Evolutionary conservation across 139 green algal genomes (phyloP).

Genomic region (Micromonas pusilla): DNA sequence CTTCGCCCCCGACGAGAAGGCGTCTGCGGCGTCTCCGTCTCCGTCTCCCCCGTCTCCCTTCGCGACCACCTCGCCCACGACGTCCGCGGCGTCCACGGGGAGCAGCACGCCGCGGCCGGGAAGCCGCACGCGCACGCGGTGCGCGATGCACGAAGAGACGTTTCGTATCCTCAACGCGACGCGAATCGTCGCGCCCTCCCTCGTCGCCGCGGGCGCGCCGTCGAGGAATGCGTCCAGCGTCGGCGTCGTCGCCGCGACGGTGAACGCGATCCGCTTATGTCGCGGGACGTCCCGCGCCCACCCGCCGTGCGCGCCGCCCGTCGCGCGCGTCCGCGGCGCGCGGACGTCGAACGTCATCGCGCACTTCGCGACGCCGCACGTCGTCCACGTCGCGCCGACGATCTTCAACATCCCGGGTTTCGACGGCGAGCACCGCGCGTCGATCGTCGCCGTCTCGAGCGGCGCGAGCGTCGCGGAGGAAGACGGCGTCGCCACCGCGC

Average conservation of each 20-base stretch:
- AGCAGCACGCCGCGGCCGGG: not conserved
- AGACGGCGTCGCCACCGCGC: conserved; percentile 1
- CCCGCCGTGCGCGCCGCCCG: not conserved
- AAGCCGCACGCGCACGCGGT: not conserved
- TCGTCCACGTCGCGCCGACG: conserved; percentile 31
- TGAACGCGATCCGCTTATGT: not conserved
- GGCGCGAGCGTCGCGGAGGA: not conserved
- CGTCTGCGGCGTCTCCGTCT: too few species aligned
- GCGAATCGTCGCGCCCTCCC: not conserved
- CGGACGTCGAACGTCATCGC: conserved; percentile 39
- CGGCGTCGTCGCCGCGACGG: not conserved
- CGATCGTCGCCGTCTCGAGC: conserved; percentile 32
- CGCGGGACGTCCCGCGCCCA: not conserved
- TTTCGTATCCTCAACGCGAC: too few species aligned
- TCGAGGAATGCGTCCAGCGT: not conserved
- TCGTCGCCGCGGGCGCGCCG: not conserved
- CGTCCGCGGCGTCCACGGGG: not conserved
- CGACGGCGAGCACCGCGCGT: conserved; percentile 48
- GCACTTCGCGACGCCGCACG: conserved; percentile 32
- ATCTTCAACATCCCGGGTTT: conserved; percentile 50
- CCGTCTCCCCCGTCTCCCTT: too few species aligned
- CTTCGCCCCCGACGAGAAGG: too few species aligned
- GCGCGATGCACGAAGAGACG: too few species aligned
- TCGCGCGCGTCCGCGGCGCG: not conserved
- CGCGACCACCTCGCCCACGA: not conserved